These are phyloP conservation scores for Selaginella tamariscina DNA, from an alignment of 75 land plant genomes.

Conservation along the genomic window DNA sequence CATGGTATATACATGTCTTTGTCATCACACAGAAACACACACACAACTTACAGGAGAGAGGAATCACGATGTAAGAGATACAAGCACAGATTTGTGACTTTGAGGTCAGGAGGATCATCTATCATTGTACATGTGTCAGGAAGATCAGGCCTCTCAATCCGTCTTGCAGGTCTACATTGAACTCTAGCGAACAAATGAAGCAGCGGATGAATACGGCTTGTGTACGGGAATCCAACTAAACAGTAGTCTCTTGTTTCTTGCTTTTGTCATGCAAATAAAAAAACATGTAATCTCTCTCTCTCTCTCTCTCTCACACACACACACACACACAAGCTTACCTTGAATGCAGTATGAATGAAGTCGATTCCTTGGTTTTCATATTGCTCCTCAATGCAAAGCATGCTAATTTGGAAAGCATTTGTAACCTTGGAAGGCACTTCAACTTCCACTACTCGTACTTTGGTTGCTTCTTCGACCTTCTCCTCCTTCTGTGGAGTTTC, in stretches of 20 bases:
- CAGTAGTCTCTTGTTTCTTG: constrained; percentile 16
- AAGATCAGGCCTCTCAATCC: not conserved
- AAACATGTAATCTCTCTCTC: not conserved
- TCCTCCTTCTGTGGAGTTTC: no score
- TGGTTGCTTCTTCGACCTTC: not conserved
- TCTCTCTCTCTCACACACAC: no score
- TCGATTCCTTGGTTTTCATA: constrained; percentile 15
- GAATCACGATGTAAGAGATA: constrained; percentile 19
- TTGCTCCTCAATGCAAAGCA: constrained; percentile 21
- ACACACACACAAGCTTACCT: constrained; percentile 9
- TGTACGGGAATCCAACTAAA: constrained; percentile 15
- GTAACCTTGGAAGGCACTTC: not conserved
- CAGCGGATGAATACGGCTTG: constrained; percentile 1
- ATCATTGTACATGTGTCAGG: not conserved
- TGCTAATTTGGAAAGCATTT: constrained; percentile 20
- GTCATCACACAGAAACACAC: no score
- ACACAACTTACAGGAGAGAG: constrained; percentile 14
- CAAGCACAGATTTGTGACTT: not conserved
- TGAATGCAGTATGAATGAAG: constrained; percentile 14
- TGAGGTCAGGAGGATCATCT: not conserved
- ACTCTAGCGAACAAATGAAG: constrained; percentile 16
- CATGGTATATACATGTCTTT: no score
- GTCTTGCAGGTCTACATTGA: not conserved
- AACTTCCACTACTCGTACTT: not conserved
- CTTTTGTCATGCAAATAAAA: not conserved